These are phyloP conservation scores for Exobasidium rhododendri DNA, from an alignment of 1,284 basidiomycete genomes.

Conservation along the genomic window DNA sequence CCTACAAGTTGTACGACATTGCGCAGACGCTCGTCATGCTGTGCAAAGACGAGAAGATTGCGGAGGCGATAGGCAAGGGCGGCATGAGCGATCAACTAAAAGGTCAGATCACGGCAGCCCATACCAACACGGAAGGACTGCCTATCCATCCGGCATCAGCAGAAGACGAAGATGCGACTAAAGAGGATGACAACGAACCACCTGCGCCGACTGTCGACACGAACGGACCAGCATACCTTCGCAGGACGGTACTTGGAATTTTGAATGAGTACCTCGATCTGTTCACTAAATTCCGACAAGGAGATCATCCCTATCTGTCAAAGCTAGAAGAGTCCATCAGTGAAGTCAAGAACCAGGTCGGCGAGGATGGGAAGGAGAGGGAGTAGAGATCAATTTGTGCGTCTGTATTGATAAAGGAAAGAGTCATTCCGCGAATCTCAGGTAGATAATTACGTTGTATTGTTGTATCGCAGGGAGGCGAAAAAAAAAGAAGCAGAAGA, in stretches of 20 bases:
- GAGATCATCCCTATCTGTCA: conserved; percentile 37
- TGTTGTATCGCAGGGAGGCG: too few relatives aligned
- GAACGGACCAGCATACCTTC: background rate
- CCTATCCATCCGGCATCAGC: too few relatives aligned
- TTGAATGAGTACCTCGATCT: conserved; percentile 39
- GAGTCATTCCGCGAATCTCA: too few relatives aligned
- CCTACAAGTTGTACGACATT: conserved; percentile 41
- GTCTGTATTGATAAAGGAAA: too few relatives aligned
- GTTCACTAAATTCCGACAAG: conserved; percentile 32
- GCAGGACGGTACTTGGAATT: conserved; percentile 24
- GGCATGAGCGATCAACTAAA: conserved; percentile 3
- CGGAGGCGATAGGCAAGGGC: conserved; percentile 8
- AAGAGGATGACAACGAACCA: background rate
- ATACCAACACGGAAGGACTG: background rate
- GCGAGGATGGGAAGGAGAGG: background rate
- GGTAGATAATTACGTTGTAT: too few relatives aligned
- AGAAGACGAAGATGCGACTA: background rate
- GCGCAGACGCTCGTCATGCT: conserved; percentile 39
- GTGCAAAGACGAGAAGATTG: conserved; percentile 25
- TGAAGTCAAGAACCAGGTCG: conserved; percentile 18
- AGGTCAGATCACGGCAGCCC: background rate
- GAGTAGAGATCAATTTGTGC: too few relatives aligned
- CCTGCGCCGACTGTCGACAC: background rate
- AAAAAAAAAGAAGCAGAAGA: too few relatives aligned
- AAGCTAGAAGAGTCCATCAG: conserved; percentile 33